Evolutionary conservation across 257 asterid genomes (phyloP), one percentile per base, ranked within the genome.

Genomic region (Jacaranda mimosifolia): DNA sequence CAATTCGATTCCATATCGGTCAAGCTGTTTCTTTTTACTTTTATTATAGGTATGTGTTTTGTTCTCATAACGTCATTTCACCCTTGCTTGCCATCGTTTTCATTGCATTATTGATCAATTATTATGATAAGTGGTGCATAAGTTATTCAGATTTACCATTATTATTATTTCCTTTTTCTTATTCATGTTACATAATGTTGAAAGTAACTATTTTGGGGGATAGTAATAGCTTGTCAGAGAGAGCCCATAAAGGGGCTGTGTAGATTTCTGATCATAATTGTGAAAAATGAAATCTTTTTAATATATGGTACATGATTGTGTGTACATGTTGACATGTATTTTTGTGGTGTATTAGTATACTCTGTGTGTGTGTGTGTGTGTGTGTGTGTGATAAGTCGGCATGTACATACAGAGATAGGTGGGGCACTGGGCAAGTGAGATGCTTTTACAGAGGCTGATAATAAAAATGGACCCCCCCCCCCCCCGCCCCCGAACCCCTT

Each of bases 361-460:
- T 9, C 59, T 72, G 18, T 70, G 35, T 75, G 76, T 48, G 60
- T 75, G 51, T 70, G 77, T 26, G 81, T 62, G 77, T 75, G 76
- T 48, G 60, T 75, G 51, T 70, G 77, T 26, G 81, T 62, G 77
- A 77, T 77, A 68, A 71, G 75, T 80, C 57, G 72, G 79, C 17
- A 51, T 63, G 42, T 68, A 39, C 43, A 65, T 64, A 68, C 13
- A 65, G 72, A 21, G 77, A 72, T 68, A 45, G 81, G 81, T 3
- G 3, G 45, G 8, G 6, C 6, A 9, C 9, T 79, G 82, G 80
- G 87, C 90, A 85, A 84, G 90, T 90, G 92, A 80, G 83, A 83
- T 85, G 86, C 90, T 82, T 88, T 86, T 76, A 83, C 75, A 74
- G 87, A 81, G 86, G 82, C 80, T 85, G 80, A 83, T 85, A 88